phyloP scores from a whole-genome alignment of 495 filamentous ascomycete species.

The Daldinia concentrica region DNA sequence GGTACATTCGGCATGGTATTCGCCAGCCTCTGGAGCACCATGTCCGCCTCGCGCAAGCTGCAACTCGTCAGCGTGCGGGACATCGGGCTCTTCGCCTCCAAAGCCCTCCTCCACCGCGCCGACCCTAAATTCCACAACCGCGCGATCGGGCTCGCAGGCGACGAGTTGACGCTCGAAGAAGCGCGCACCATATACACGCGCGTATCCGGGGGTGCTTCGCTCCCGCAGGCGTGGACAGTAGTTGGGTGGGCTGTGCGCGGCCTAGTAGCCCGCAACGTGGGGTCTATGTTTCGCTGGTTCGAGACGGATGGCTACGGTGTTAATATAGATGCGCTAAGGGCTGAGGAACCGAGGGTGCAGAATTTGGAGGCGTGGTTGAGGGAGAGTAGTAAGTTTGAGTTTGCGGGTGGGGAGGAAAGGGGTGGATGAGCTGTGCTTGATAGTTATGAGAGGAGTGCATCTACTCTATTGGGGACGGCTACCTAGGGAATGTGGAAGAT shows the following conservation, averaged over 20 bases:
- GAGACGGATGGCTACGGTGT: constrained; percentile 67
- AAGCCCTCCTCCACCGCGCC: constrained; percentile 59
- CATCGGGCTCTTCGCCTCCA: constrained; percentile 70
- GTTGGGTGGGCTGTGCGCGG: constrained; percentile 53
- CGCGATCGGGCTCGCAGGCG: constrained; percentile 66
- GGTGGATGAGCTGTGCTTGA: neutral
- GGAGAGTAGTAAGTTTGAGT: constrained; percentile 59
- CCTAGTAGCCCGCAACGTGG: constrained; percentile 61
- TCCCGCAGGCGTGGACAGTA: constrained; percentile 61
- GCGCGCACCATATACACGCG: constrained; percentile 60
- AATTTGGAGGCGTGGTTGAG: constrained; percentile 69
- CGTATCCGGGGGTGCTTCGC: constrained; percentile 53
- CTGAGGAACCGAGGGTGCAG: constrained; percentile 62
- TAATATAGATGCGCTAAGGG: constrained; percentile 64
- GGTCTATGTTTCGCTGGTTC: constrained; percentile 72
- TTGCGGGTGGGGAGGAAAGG: constrained; percentile 1
- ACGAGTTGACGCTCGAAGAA: constrained; percentile 65
- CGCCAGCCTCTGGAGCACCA: constrained; percentile 59
- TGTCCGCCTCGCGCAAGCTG: constrained; percentile 57
- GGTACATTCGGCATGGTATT: constrained; percentile 67
- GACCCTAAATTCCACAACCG: constrained; percentile 49
- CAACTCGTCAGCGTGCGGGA: constrained; percentile 68
- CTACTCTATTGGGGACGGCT: neutral
- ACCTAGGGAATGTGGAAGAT: neutral
- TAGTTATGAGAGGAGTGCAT: neutral